Percentiles rank a stretch among this genome's conserved stretches.
Evolutionary conservation across 2,329 filamentous ascomycete species (phyloP).

Genomic region (Tolypocladium paradoxum): DNA sequence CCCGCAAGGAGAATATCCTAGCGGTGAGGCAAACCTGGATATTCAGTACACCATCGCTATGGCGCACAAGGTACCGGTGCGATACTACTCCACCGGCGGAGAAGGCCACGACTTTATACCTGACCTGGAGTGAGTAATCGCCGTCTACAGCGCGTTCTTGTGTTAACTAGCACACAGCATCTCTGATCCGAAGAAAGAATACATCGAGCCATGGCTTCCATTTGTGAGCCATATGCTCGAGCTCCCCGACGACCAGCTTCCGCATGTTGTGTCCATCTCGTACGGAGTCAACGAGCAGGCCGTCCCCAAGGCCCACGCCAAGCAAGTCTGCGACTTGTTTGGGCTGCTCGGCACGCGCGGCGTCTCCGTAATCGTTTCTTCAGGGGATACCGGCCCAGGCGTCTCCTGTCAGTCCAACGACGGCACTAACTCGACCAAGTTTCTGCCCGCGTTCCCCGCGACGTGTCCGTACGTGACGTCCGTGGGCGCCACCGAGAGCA

Average conservation of each 20-base stretch:
- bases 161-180: conserved; percentile 6
- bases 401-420: conserved; percentile 25
- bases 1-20: conserved; percentile 26
- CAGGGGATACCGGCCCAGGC: conserved; percentile 42
- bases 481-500: conserved; percentile 45
- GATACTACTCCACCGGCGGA: conserved; percentile 21
- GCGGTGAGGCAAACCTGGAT: conserved; percentile 26
- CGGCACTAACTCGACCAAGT: conserved; percentile 20
- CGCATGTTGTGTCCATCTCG: conserved; percentile 56
- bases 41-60: conserved; percentile 24
- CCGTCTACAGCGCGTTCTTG: neutral
- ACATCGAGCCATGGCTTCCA: conserved; percentile 57
- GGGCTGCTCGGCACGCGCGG: conserved; percentile 55
- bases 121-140: conserved; percentile 22
- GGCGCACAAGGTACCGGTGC: conserved; percentile 22
- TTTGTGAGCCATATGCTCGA: conserved; percentile 50
- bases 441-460: conserved; percentile 23
- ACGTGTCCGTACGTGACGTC: conserved; percentile 50
- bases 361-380: conserved; percentile 54
- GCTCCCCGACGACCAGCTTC: conserved; percentile 42
- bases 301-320: conserved; percentile 47
- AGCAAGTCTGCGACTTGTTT: conserved; percentile 42
- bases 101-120: conserved; percentile 17
- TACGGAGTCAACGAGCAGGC: conserved; percentile 61
- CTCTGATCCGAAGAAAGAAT: conserved; percentile 18